Evolutionary conservation across 495 filamentous ascomycete species (phyloP), one percentile per base, ranked within the genome.

Genomic region (Annulohypoxylon stygium): DNA sequence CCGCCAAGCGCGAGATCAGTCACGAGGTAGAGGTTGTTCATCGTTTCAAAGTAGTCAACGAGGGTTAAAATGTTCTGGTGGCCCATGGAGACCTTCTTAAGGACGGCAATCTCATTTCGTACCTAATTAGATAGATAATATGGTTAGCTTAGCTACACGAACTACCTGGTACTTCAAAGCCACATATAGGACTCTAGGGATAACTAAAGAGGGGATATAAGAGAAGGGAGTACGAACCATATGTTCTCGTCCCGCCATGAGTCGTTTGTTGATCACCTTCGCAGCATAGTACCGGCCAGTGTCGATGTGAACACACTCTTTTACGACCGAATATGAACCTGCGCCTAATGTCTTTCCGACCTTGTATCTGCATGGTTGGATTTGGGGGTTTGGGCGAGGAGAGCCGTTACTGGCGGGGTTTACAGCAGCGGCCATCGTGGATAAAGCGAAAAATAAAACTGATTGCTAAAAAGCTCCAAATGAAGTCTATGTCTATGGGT

Each of bases 41-140:
- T 96, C 7, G 96, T 99, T 84, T 99, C 96, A 78, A 99, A 99
- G 80, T 99, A 99, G 83, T 99, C 96, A 73, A 98, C 96, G 64
- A 99, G 86, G 16, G 96, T 99, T 65, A 99, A 83, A 77, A 99
- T 98, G 78, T 99, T 99, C 79, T 95, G 93, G 79, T 99, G 96
- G 43, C 96, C 96, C 93, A 98, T 97, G 18, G 95, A 98, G 18
- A 99, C 96, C 70, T 87, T 90, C 81, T 98, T 98, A 72, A 99
- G 86, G 23, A 99, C 93, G 16, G 97, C 95, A 71, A 99, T 99
- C 85, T 99, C 96, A 79, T 99, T 99, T 47, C 96, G 91, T 62
- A 97, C 95, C 95, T 97, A 63, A 14, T 37, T 47, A 51, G 61
- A 55, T 45, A 67, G 33, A 51, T 9, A 41, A 55, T n/a, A 37